Conservation (phyloP, 257 asterid species). For the Osmanthus fragrans region DNA sequence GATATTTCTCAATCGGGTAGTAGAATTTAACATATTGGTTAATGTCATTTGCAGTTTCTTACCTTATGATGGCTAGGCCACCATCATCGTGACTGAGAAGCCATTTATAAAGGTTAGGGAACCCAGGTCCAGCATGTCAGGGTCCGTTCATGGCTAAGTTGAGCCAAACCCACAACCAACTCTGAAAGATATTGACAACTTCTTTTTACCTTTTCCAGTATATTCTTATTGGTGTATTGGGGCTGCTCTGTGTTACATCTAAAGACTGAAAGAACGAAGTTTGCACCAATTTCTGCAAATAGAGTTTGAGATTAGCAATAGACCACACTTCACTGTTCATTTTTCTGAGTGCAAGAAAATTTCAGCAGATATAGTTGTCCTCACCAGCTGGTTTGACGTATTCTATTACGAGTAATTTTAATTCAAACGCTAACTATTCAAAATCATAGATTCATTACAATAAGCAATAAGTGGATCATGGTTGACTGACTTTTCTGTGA, state of each 20-base stretch:
- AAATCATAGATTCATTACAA: no score
- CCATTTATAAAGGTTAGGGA: constrained; percentile 62
- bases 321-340: no score
- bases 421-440: no score
- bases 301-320: no score
- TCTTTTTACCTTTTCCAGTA: constrained; percentile 42
- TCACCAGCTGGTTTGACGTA: no score
- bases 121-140: neutral
- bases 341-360: no score
- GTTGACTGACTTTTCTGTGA: no score
- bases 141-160: no score
- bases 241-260: constrained; percentile 48
- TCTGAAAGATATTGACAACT: constrained; percentile 7
- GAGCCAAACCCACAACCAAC: neutral
- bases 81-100: constrained; percentile 69
- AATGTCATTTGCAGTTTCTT: constrained; percentile 48
- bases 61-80: constrained; percentile 72
- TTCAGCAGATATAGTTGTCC: no score
- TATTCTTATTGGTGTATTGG: constrained; percentile 50
- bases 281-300: neutral
- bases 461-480: no score
- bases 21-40: neutral
- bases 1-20: neutral
- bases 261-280: constrained; percentile 43
- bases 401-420: no score